Evolutionary conservation across 495 filamentous ascomycete species (phyloP), one percentile per base, ranked within the genome.

Genomic region (Xylaria cubensis): DNA sequence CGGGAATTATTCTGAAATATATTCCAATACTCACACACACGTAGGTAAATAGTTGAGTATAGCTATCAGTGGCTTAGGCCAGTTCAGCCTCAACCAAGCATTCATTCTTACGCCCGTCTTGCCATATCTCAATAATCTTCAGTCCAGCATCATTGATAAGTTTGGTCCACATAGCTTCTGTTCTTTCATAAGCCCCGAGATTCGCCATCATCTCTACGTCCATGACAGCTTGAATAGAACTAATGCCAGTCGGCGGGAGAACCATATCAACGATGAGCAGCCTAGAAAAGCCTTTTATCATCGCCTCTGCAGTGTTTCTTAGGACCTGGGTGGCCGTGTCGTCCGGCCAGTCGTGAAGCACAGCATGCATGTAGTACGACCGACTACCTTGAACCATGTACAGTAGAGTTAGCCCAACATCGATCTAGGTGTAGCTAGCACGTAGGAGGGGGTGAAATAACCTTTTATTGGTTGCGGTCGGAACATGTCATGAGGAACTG

Each of bases 281-380:
- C 53, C 72, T 75, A 5, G 77, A 79, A 29, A 77, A 79, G 19
- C 77, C 77, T 44, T 69, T 77, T 48, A 72, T 77, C 75, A 79
- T 73, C 26, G 73, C 75, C 17, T 70, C 72, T 12, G 39, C 56
- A 26, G 73, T 64, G 21, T 77, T 77, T 19, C 56, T 42, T 19
- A 79, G 62, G 12, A 77, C 74, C 39, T 75, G 42, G n/a, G 73
- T 24, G 0, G 74, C 74, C 0, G 55, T 36, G 7, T 26, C 19
- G 53, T 87, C 80, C 0, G 83, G 72, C 83, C 83, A 86, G 75
- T 86, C 82, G 67, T 87, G 85, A 5, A 86, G 74, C 1, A 86
- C 75, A 7, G 66, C 73, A 61, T 83, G 84, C 63, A 83, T 72
- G 72, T 80, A 84, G 72, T 86, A 86, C 0, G 79, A 81, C 0